Conservation (phyloP, 306 rosid genomes). For the Quercus aquifolioides region DNA sequence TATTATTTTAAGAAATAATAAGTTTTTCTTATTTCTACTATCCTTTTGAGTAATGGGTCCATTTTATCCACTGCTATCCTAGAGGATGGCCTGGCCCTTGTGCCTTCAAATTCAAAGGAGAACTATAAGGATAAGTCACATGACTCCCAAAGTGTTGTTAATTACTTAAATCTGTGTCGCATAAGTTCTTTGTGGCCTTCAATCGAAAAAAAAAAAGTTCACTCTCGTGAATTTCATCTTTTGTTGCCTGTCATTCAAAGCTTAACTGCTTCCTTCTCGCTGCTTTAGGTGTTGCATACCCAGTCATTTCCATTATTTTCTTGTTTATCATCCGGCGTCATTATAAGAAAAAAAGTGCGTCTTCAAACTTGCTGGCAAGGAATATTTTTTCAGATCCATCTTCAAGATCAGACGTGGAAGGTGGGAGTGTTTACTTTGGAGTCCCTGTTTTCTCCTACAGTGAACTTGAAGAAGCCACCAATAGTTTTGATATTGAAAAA, state of each 20-base stretch:
- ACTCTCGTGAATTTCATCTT: conserved; percentile 12
- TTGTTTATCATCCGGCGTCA: background rate
- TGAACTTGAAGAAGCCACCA: conserved; percentile 41
- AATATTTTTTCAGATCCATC: conserved; percentile 17
- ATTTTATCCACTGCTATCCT: too few relatives aligned
- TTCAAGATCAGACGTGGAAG: conserved; percentile 32
- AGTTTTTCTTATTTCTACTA: too few relatives aligned
- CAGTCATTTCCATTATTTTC: background rate
- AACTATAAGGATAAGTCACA: background rate
- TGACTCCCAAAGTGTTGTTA: background rate
- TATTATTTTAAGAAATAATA: too few relatives aligned
- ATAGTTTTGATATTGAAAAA: conserved; percentile 30
- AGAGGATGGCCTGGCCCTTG: background rate
- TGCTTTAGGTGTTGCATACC: background rate
- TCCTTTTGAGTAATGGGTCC: too few relatives aligned
- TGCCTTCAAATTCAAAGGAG: background rate
- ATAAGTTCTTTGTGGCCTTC: background rate
- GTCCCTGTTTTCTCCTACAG: conserved; percentile 30
- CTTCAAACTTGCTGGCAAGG: conserved; percentile 17
- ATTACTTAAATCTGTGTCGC: background rate
- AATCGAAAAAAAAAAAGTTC: background rate
- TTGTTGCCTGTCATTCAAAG: background rate
- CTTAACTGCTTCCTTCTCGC: background rate
- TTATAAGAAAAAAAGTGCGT: background rate
- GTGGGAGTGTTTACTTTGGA: conserved; percentile 16